Base-by-base conservation (phyloP, 345 rosid species). In the Eucalyptus erythrocorys region DNA sequence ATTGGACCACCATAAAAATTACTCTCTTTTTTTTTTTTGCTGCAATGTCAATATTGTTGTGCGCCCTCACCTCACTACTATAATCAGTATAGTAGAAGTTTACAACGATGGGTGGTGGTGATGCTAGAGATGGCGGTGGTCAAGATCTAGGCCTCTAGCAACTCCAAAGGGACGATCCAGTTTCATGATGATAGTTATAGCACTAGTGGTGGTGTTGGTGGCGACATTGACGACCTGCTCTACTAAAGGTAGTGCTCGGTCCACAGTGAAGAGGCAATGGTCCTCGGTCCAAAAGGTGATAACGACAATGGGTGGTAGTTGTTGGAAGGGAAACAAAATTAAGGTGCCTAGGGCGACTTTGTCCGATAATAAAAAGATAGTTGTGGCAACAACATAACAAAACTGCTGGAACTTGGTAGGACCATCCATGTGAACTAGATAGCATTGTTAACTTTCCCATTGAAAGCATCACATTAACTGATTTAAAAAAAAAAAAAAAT, bases 351-450 rank as follows among this genome's bases (percentile, higher is more conserved):
- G 10, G 19, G 37, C 76, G 5, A 64, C 21, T 3, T 64, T n/a
- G 10, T 30, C 16, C 3, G 1, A n/a, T 64, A 4, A 5, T n/a
- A 64, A 14, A 15, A 64, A n/a, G 37, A 64, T 0, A 14, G 3
- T 6, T 14, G 37, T 30, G 76, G 76, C 37, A n/a, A 64, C 37
- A n/a, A n/a, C 37, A 0, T 64, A 15, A n/a, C 57, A 13, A 15
- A 64, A 64, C 5, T 64, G 37, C 19, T 8, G 21, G 10, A 30
- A 64, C 19, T 64, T 64, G 5, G 76, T 2, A 30, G 76, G 34
- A 64, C 76, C 76, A 64, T 64, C 76, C 34, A 14, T 30, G 76
- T n/a, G 10, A 15, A 34, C 76, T n/a, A n/a, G 76, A 3, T n/a
- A 14, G 37, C 76, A 30, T 64, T 4, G 76, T 64, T 64, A 13